Evolutionary conservation across 1,139 yeast genomes (phyloP).

Genomic region (Hyphopichia burtonii): DNA sequence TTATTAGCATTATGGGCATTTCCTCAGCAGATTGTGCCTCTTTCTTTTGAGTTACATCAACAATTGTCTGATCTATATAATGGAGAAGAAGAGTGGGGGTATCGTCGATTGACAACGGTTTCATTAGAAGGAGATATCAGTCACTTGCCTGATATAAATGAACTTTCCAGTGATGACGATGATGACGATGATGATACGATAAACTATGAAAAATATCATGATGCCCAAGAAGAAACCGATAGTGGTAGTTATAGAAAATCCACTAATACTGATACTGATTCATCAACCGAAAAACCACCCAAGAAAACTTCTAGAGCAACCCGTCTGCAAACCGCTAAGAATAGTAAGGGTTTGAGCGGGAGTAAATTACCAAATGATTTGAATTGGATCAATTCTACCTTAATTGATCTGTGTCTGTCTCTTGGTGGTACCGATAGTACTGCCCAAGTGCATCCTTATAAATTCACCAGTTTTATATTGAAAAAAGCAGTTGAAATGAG

Average conservation of each 20-base stretch:
- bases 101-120: conserved; percentile 82
- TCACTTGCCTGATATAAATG: conserved; percentile 16
- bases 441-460: conserved; percentile 96
- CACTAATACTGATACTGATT: conserved; percentile 18
- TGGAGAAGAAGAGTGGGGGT: conserved; percentile 91
- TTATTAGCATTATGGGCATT: conserved; percentile 93
- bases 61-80: conserved; percentile 73
- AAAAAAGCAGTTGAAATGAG: conserved; percentile 70
- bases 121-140: conserved; percentile 82
- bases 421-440: conserved; percentile 87
- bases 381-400: conserved; percentile 73
- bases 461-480: conserved; percentile 78
- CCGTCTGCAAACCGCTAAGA: conserved; percentile 14
- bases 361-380: conserved; percentile 64
- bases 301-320: conserved; percentile 34
- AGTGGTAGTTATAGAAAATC: conserved; percentile 11
- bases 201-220: conserved; percentile 1
- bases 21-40: conserved; percentile 90
- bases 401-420: conserved; percentile 73
- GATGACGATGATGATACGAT: conserved; percentile 1
- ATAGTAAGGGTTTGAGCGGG: conserved; percentile 6
- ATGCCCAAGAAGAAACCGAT: conserved; percentile 4
- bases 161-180: conserved; percentile 17
- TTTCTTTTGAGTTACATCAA: conserved; percentile 83
- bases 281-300: conserved; percentile 28